Conservation (phyloP, 2,329 filamentous ascomycete genomes). For the Pleurostoma richardsiae region DNA sequence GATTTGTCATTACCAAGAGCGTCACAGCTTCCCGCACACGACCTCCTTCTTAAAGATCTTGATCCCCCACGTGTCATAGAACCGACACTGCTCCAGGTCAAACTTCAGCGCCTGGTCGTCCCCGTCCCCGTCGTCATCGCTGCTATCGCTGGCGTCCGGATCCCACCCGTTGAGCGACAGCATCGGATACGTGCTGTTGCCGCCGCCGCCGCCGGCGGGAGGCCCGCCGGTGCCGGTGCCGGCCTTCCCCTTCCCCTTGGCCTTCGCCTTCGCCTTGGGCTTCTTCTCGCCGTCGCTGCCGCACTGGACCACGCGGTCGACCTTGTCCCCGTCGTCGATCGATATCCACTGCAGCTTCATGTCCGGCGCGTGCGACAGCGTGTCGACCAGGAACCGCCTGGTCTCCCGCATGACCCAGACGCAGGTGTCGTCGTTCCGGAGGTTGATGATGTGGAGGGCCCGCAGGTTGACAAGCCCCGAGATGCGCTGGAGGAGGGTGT, state of each 20-base stretch:
- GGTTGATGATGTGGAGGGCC: slow-evolving; percentile 49
- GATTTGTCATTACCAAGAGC: background rate
- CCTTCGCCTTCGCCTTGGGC: slow-evolving; percentile 17
- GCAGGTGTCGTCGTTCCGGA: slow-evolving; percentile 52
- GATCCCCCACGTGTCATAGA: slow-evolving; percentile 41
- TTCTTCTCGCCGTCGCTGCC: slow-evolving; percentile 21
- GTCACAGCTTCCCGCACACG: slow-evolving; percentile 33
- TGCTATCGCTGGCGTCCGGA: slow-evolving; percentile 16
- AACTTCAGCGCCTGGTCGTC: slow-evolving; percentile 20
- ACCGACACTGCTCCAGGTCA: slow-evolving; percentile 31
- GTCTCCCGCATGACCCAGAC: slow-evolving; percentile 52
- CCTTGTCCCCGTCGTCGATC: slow-evolving; percentile 42
- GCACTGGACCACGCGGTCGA: slow-evolving; percentile 43
- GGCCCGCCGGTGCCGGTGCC: slow-evolving; percentile 11
- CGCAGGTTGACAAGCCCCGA: slow-evolving; percentile 46
- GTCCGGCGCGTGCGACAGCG: slow-evolving; percentile 47
- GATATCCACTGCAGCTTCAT: slow-evolving; percentile 56
- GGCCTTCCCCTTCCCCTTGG: slow-evolving; percentile 29
- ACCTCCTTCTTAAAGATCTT: slow-evolving; percentile 57
- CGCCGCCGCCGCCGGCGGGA: slow-evolving; percentile 13
- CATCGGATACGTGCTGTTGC: slow-evolving; percentile 14
- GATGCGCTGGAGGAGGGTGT: slow-evolving; percentile 51
- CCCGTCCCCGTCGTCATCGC: slow-evolving; percentile 24
- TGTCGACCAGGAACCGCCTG: slow-evolving; percentile 54
- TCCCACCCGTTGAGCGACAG: slow-evolving; percentile 16